Conservation (phyloP, 768 basidiomycete species). For the Leucocoprinus birnbaumii region DNA sequence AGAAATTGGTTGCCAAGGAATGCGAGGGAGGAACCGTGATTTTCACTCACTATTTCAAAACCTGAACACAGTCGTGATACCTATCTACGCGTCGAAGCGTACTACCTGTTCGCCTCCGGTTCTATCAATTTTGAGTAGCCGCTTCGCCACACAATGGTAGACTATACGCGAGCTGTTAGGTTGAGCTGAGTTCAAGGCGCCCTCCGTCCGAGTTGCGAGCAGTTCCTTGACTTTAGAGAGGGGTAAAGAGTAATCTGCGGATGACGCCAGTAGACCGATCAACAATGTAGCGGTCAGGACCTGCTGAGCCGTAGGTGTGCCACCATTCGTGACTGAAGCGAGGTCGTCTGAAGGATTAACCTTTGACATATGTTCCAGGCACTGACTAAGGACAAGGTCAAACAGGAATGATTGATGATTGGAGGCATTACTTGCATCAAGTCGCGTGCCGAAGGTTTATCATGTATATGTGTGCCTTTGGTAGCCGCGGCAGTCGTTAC, state of each 20-base stretch:
- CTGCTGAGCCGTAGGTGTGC: conserved; percentile 60
- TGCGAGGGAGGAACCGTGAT: no score
- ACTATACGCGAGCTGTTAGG: conserved; percentile 46
- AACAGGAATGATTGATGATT: neutral
- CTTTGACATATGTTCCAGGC: conserved; percentile 14
- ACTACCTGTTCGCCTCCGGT: conserved; percentile 74
- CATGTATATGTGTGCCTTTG: conserved; percentile 29
- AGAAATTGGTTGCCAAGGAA: no score
- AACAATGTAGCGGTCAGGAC: conserved; percentile 70
- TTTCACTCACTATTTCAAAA: neutral
- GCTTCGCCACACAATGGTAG: conserved; percentile 80
- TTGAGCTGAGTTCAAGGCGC: conserved; percentile 34
- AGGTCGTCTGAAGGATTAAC: conserved; percentile 46
- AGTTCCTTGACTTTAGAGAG: conserved; percentile 61
- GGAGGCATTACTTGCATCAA: conserved; percentile 47
- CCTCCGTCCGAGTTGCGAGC: conserved; percentile 42
- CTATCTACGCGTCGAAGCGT: conserved; percentile 48
- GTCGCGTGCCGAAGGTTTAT: conserved; percentile 41
- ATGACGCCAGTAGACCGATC: conserved; percentile 49
- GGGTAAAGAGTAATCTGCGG: conserved; percentile 54
- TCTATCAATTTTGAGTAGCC: conserved; percentile 73
- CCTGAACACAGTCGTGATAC: neutral
- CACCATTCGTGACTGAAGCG: conserved; percentile 32
- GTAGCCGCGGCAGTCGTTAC: conserved; percentile 43
- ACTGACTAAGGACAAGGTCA: conserved; percentile 1